Conservation (phyloP, 1,284 basidiomycete genomes). For the Ganoderma multipileum region DNA sequence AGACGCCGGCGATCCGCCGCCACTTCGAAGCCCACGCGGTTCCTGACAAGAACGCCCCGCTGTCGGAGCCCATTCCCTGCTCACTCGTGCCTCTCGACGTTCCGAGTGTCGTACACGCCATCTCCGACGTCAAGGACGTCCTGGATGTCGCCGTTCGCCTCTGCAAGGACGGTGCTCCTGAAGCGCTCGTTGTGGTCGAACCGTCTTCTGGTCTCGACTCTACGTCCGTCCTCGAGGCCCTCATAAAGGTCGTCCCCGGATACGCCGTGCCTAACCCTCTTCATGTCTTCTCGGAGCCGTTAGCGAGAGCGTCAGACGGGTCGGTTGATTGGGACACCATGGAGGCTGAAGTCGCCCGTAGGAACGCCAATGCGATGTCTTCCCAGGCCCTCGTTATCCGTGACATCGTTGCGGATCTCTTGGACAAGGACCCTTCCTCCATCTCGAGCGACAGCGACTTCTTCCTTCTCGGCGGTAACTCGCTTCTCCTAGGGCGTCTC, state of each 20-base stretch:
- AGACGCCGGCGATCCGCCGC: conserved; percentile 42
- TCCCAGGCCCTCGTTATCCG: conserved; percentile 45
- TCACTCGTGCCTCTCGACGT: conserved; percentile 42
- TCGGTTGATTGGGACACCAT: conserved; percentile 46
- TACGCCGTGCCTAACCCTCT: conserved; percentile 47
- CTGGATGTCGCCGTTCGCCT: conserved; percentile 53
- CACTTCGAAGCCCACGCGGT: conserved; percentile 48
- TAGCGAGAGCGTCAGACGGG: conserved; percentile 28
- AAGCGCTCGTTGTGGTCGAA: conserved; percentile 44
- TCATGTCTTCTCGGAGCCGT: conserved; percentile 34
- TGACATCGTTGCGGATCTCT: conserved; percentile 49
- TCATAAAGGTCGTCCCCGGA: conserved; percentile 37
- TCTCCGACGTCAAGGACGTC: conserved; percentile 54
- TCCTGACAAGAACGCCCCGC: conserved; percentile 41
- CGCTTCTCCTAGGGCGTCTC: conserved; percentile 52
- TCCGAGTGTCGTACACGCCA: conserved; percentile 48
- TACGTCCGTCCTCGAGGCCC: conserved; percentile 30
- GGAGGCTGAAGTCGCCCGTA: conserved; percentile 40
- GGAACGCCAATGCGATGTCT: conserved; percentile 42
- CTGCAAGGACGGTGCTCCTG: conserved; percentile 42
- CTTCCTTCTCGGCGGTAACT: conserved; percentile 55
- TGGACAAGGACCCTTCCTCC: conserved; percentile 43
- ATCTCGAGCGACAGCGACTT: conserved; percentile 49
- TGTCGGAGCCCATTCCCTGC: conserved; percentile 49
- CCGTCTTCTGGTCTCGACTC: conserved; percentile 19